Evolutionary conservation across 441 rosid genomes (phyloP), one percentile per base, ranked within the genome.

Genomic region (Gossypium trilobum): DNA sequence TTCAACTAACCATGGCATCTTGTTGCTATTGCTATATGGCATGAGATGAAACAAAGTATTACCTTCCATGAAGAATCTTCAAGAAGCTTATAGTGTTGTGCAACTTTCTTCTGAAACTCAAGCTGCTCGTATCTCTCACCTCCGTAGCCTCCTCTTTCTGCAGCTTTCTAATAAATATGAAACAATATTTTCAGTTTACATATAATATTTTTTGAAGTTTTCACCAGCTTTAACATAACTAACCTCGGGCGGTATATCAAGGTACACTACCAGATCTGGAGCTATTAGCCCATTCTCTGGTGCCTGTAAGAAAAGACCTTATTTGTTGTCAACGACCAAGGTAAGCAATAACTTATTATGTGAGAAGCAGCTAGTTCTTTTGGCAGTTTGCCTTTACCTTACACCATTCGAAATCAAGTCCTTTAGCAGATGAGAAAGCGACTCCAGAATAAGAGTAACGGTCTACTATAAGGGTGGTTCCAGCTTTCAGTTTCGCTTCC

Each of bases 361-460:
- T 9, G 46, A 39, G 46, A 39, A 42, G 58, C 17, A 33, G 67
- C 39, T 8, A 52, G 56, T 33, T 11, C 71, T 50, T 1, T 73
- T 36, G 19, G 68, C 62, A 52, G 57, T 14, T 19, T n/a, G 66
- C 25, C 50, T 74, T 82, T 46, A 87, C 96, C 91, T 94, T 92
- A 75, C 97, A 94, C 97, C 97, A 94, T n/a, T 87, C 91, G 13
- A 88, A 36, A 79, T 77, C 84, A 10, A 95, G 91, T 77, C 97
- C 97, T 83, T 92, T 95, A 44, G 97, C 99, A 72, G 95, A 83
- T 17, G 97, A 90, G 85, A 95, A 92, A 48, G 97, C 99, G 39
- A 91, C 96, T 57, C 97, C 97, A n/a, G 99, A 92, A 79, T 87
- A 95, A 1, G 99, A 92, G 78, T 95, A 92, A 48, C 97, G 96